phyloP scores from a whole-genome alignment of 805 yeast species.

The Hanseniaspora hatyaiensis region DNA sequence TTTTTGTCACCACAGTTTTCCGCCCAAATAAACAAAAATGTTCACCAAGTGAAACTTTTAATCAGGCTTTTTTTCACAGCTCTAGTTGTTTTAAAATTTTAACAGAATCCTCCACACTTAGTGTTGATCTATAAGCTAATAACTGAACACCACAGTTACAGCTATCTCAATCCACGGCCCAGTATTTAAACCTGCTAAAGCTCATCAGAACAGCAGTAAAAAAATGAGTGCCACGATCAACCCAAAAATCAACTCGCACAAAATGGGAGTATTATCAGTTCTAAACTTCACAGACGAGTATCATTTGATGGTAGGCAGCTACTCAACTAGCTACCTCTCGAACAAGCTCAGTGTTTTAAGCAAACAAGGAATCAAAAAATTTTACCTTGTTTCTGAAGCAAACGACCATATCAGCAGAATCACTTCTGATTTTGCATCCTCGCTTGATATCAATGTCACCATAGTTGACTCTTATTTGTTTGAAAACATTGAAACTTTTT shows the following conservation, averaged over 20 bases:
- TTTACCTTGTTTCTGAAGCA: neutral
- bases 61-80: no score
- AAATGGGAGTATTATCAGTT: slow-evolving; percentile 15
- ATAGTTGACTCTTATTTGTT: slow-evolving; percentile 19
- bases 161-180: no score
- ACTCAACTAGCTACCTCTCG: slow-evolving; percentile 9
- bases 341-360: slow-evolving; percentile 6
- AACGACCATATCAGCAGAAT: slow-evolving; percentile 23
- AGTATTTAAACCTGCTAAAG: no score
- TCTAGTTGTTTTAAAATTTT: no score
- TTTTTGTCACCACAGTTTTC: slow-evolving; percentile 8
- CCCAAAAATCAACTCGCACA: neutral
- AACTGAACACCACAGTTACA: neutral
- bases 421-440: slow-evolving; percentile 18
- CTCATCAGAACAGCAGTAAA: neutral
- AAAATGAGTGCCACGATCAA: neutral
- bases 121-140: no score
- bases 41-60: neutral
- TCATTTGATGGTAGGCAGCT: slow-evolving; percentile 12
- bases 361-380: neutral
- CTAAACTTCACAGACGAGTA: slow-evolving; percentile 8
- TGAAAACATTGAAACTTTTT: neutral
- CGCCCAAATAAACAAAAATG: neutral
- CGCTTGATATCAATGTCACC: slow-evolving; percentile 25
- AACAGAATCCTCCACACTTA: no score